phyloP scores from a whole-genome alignment of 345 rosid genomes.

The Citrus maxima region DNA sequence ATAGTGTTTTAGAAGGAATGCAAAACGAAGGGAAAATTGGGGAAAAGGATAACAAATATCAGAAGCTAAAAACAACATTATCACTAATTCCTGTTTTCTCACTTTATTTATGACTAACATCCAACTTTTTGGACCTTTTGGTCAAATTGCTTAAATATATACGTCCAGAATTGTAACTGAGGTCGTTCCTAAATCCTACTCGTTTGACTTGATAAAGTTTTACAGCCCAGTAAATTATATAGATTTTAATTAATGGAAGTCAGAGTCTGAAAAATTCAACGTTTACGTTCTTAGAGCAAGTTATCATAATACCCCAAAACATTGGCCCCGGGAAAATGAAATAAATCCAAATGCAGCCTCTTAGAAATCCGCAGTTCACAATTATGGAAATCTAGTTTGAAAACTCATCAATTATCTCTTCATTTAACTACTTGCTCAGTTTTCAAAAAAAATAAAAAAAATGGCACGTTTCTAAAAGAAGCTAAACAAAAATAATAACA shows the following conservation, averaged over 20 bases:
- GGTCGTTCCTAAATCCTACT: background rate
- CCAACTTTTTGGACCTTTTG: background rate
- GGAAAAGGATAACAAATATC: background rate
- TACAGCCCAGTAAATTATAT: background rate
- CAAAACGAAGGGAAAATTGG: background rate
- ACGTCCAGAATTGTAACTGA: background rate
- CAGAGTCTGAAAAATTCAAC: slow-evolving; percentile 12
- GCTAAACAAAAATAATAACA: background rate
- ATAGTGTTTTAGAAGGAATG: background rate
- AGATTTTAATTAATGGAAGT: background rate
- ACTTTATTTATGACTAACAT: background rate
- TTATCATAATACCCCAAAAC: background rate
- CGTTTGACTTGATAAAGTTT: background rate
- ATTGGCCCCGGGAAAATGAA: background rate
- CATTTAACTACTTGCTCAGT: background rate
- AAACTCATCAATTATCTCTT: background rate
- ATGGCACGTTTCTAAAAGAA: background rate
- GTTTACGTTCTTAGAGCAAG: background rate
- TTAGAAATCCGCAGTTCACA: background rate
- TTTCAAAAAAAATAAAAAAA: background rate
- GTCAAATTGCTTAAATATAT: background rate
- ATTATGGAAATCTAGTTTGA: background rate
- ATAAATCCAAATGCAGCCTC: background rate
- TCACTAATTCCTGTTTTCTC: background rate
- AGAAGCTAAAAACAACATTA: background rate